Base-by-base conservation (phyloP, 352 stramenopile genomes). In the Phytopythium litorale region DNA sequence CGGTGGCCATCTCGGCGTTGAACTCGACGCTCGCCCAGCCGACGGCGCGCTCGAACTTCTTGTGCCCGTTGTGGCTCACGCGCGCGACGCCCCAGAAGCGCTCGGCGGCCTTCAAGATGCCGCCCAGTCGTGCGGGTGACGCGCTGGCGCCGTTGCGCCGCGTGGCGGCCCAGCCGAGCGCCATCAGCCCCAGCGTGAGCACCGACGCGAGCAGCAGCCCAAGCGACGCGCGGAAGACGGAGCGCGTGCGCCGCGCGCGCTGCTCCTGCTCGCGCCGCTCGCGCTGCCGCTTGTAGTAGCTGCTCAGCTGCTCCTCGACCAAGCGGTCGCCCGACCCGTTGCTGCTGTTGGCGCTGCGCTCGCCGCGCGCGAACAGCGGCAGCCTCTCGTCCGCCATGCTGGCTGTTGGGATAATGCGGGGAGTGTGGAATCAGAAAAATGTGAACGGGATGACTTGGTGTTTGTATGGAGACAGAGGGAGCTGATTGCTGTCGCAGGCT, bases 21-120 rank as follows among this genome's bases (percentile, higher is more conserved):
- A 86, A 81, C 25, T 81, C 75, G 35, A 84, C 71, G 52, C 76
- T 85, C 21, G 81, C 81, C 1, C 60, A 11, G 0, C 80, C 80
- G 57, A 71, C 75, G 35, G 74, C 78, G 38, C 72, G 60, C 25
- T 78, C 69, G 55, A 81, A 74, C 46, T 78, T 79, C 55, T 75
- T 75, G 32, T 76, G 52, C 28, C 78, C 78, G 53, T 88, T 83
- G 46, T 79, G 63, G 37, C 67, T 81, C 30, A 88, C 60, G 15
- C 73, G 50, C 56, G 78, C 74, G 53, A 90, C 78, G 11, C 78
- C 80, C 28, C 78, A 79, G 64, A 90, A 88, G 63, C 74, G 70
- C 35, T 63, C 53, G 18, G 66, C 56, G 16, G 71, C 54, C 38
- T 78, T 61, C 52, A 81, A 75, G 4, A 68, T 59, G 45, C 70